phyloP scores from a whole-genome alignment of 495 filamentous ascomycete species.

The Hypomontagnella monticulosa region DNA sequence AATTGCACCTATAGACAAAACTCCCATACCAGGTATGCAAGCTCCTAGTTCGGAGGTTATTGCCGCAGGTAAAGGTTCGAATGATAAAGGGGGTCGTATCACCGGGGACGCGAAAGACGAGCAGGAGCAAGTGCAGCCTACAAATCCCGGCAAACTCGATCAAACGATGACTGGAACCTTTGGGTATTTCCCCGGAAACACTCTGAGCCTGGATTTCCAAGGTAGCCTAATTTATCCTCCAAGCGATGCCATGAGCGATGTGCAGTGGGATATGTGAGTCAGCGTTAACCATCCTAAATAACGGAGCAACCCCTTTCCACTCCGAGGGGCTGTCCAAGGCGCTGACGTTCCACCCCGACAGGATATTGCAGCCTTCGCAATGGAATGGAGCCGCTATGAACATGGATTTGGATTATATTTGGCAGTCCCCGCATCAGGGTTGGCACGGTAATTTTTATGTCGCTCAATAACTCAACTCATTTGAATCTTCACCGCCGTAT shows the following conservation, averaged over 20 bases:
- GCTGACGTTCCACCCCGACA: slow-evolving; percentile 6
- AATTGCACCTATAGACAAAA: slow-evolving; percentile 24
- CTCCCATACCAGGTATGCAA: slow-evolving; percentile 9
- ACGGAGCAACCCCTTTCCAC: neutral
- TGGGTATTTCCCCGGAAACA: slow-evolving; percentile 4
- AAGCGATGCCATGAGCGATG: slow-evolving; percentile 16
- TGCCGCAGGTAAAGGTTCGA: neutral
- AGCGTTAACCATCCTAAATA: neutral
- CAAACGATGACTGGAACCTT: slow-evolving; percentile 15
- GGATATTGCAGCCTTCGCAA: slow-evolving; percentile 36
- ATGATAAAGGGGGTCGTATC: neutral
- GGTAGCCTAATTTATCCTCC: neutral
- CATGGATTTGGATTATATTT: slow-evolving; percentile 38
- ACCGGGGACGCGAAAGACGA: neutral
- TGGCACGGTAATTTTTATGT: slow-evolving; percentile 26
- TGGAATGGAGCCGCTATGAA: slow-evolving; percentile 34
- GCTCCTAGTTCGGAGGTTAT: slow-evolving; percentile 4
- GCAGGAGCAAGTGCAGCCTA: slow-evolving; percentile 4
- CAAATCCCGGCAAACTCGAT: neutral
- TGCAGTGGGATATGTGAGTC: slow-evolving; percentile 42
- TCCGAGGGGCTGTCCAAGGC: neutral
- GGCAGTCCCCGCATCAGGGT: slow-evolving; percentile 39
- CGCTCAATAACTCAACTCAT: neutral
- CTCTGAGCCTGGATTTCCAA: slow-evolving; percentile 18
- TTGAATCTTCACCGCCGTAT: too few relatives aligned